phyloP scores from a whole-genome alignment of 1,284 basidiomycete genomes.

The Pascua guehoae region DNA sequence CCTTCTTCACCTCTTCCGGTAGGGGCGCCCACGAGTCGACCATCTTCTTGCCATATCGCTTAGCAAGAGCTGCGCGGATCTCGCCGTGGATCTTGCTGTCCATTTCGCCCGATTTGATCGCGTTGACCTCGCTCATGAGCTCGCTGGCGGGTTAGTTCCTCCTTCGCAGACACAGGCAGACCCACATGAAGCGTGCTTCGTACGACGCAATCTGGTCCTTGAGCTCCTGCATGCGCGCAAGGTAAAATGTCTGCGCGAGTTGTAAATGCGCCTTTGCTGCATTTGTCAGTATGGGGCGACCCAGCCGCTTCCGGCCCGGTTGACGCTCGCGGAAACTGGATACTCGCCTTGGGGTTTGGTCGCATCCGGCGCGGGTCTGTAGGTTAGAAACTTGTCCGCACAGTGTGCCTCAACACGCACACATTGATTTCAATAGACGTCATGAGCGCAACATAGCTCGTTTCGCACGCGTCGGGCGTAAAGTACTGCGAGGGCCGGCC shows the following conservation, averaged over 20 bases:
- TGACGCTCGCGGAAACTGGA: not conserved
- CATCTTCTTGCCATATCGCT: constrained; percentile 39
- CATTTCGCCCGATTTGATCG: constrained; percentile 66
- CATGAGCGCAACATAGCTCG: constrained; percentile 65
- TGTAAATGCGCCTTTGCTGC: constrained; percentile 58
- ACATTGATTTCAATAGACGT: constrained; percentile 62
- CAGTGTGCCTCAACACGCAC: constrained; percentile 50
- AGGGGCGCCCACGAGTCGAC: constrained; percentile 41
- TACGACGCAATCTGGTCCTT: constrained; percentile 64
- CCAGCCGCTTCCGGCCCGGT: too few relatives aligned
- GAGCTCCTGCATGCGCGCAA: constrained; percentile 65
- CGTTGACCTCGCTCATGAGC: constrained; percentile 52
- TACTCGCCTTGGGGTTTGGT: constrained; percentile 29
- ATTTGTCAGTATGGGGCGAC: not conserved
- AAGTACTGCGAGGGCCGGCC: constrained; percentile 62
- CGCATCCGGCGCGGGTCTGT: constrained; percentile 40
- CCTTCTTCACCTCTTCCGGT: constrained; percentile 27
- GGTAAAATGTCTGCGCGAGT: constrained; percentile 70
- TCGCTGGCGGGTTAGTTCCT: constrained; percentile 8
- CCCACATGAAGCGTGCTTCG: constrained; percentile 72
- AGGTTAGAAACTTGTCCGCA: constrained; percentile 5
- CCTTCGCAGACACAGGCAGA: constrained; percentile 7
- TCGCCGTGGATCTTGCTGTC: constrained; percentile 57
- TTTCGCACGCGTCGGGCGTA: constrained; percentile 63
- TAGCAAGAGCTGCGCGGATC: constrained; percentile 41